A percentile compares a stretch with the other conserved stretches of the same genome.
Evolutionary conservation across 1,139 yeast species (phyloP).

Genomic region (Pichia sp.): DNA sequence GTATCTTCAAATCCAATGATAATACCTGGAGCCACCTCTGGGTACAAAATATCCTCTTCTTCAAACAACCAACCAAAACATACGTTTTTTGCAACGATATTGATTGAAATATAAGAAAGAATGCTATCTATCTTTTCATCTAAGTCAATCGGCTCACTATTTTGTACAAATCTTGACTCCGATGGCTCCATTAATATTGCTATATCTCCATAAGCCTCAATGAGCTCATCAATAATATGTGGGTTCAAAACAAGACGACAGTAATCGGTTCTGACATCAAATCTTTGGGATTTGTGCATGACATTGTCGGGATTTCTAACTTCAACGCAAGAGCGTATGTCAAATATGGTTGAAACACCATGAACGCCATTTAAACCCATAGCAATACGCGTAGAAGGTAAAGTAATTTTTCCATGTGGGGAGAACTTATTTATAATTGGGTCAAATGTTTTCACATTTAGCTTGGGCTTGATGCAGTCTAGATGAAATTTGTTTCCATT

Average conservation of each 20-base stretch:
- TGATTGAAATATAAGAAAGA: conserved; percentile 45
- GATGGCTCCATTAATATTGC: conserved; percentile 4
- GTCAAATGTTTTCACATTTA: conserved; percentile 22
- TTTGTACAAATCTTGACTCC: background rate
- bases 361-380: conserved; percentile 25
- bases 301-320: conserved; percentile 35
- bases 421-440: conserved; percentile 23
- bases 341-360: conserved; percentile 34
- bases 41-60: conserved; percentile 17
- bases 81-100: conserved; percentile 58
- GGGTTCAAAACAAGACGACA: conserved; percentile 58
- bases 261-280: conserved; percentile 57
- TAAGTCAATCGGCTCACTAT: conserved; percentile 5
- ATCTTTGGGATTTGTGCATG: conserved; percentile 36
- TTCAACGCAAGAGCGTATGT: conserved; percentile 38
- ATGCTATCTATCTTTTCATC: conserved; percentile 16
- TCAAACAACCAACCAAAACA: conserved; percentile 76
- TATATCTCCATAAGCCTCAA: conserved; percentile 20
- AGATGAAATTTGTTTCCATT: conserved; percentile 16
- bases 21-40: conserved; percentile 55
- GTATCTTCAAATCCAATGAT: conserved; percentile 70
- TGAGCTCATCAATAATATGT: conserved; percentile 32
- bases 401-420: conserved; percentile 37
- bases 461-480: conserved; percentile 17
- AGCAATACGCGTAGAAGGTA: conserved; percentile 41